These are phyloP conservation scores for Xylaria sp. DNA, from an alignment of 2,329 filamentous ascomycete genomes.

Conservation along the genomic window DNA sequence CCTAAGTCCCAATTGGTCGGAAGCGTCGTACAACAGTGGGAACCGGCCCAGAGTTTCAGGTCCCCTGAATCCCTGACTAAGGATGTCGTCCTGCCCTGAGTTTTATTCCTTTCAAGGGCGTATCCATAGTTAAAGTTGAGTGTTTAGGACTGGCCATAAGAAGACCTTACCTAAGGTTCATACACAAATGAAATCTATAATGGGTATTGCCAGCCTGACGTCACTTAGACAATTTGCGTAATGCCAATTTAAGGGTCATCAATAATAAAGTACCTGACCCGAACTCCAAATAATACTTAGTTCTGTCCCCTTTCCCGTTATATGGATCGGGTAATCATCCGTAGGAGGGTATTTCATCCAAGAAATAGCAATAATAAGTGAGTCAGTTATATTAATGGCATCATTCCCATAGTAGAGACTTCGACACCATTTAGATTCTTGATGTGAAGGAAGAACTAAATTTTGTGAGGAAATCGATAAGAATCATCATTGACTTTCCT, in stretches of 20 bases:
- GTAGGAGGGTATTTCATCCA: neutral
- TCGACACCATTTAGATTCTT: too few species aligned
- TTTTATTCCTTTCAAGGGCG: neutral
- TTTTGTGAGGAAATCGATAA: too few species aligned
- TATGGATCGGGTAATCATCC: neutral
- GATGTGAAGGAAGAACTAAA: too few species aligned
- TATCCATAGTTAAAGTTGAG: neutral
- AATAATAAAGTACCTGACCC: too few species aligned
- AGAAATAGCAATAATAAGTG: neutral
- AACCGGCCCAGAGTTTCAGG: neutral
- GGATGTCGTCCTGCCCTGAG: neutral
- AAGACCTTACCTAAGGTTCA: too few species aligned
- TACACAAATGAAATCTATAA: neutral
- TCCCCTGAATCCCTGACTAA: constrained; percentile 1
- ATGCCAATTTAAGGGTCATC: too few species aligned
- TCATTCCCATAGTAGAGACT: too few species aligned
- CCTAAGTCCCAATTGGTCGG: constrained; percentile 34
- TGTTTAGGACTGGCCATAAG: neutral
- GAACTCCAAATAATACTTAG: too few species aligned
- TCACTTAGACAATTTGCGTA: neutral
- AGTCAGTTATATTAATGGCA: neutral
- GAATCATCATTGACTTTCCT: too few species aligned
- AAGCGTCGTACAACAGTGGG: constrained; percentile 21
- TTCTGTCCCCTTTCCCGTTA: neutral
- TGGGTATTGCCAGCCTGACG: neutral